These are phyloP conservation scores for Aspergillus pseudonomiae DNA, from an alignment of 2,329 filamentous ascomycete genomes.

Conservation along the genomic window DNA sequence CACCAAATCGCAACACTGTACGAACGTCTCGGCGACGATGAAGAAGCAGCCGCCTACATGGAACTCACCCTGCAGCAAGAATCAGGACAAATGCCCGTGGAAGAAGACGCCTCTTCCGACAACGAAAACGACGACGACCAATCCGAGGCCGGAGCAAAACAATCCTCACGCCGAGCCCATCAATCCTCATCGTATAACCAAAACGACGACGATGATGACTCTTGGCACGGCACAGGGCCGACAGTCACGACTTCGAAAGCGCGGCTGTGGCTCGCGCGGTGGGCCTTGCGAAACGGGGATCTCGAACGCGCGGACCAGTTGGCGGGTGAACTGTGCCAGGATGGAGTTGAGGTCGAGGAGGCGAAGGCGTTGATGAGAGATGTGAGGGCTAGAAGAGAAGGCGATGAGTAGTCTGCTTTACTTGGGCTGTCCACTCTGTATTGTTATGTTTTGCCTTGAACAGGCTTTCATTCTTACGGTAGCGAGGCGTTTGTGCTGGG, in stretches of 20 bases:
- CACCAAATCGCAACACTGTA: constrained; percentile 90
- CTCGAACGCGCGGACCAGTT: constrained; percentile 76
- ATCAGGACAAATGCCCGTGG: constrained; percentile 62
- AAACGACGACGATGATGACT: constrained; percentile 45
- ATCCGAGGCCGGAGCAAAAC: constrained; percentile 37
- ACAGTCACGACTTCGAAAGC: constrained; percentile 91
- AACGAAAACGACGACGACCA: constrained; percentile 35
- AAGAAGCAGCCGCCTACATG: constrained; percentile 91
- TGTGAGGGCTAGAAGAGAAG: constrained; percentile 74
- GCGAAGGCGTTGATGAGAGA: constrained; percentile 91
- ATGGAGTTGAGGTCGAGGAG: constrained; percentile 95
- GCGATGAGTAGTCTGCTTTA: constrained; percentile 16
- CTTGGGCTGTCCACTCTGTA: background rate
- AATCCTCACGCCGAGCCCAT: constrained; percentile 29
- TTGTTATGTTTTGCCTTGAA: background rate
- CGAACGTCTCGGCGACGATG: constrained; percentile 74
- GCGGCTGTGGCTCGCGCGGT: constrained; percentile 87
- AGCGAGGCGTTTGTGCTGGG: constrained; percentile 15
- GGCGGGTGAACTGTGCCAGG: constrained; percentile 89
- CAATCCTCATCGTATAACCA: constrained; percentile 32
- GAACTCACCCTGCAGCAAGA: constrained; percentile 93
- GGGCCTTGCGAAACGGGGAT: constrained; percentile 75
- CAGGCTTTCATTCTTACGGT: constrained; percentile 7
- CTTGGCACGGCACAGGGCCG: constrained; percentile 70
- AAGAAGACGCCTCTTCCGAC: constrained; percentile 37